Percentiles rank a stretch among this genome's conserved stretches.
These are phyloP conservation scores for Tricholoma bakamatsutake DNA, from an alignment of 768 basidiomycete species.

Conservation along the genomic window DNA sequence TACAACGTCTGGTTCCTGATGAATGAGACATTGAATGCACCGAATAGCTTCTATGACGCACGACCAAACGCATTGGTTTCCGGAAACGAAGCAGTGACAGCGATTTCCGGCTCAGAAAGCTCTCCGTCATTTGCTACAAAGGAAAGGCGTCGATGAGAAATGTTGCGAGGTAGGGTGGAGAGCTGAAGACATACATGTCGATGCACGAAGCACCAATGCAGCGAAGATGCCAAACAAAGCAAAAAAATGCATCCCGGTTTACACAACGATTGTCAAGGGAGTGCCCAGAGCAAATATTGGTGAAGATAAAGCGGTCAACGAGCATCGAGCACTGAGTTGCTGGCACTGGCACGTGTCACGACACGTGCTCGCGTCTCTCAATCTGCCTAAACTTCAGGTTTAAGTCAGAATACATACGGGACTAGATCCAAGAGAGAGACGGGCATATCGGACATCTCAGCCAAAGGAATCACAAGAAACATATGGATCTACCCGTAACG, in stretches of 20 bases:
- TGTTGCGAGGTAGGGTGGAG: conserved; percentile 1
- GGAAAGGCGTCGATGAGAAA: not conserved
- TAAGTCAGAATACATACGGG: too few relatives aligned
- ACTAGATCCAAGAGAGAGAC: too few relatives aligned
- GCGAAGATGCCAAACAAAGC: conserved; percentile 10
- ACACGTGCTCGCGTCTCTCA: too few relatives aligned
- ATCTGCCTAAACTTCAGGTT: too few relatives aligned
- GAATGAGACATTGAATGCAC: conserved; percentile 7
- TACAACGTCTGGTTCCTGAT: conserved; percentile 55
- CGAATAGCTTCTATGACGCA: conserved; percentile 31
- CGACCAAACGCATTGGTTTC: conserved; percentile 74
- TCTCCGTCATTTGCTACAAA: conserved; percentile 23
- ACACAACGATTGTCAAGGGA: not conserved
- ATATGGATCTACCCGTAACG: too few relatives aligned
- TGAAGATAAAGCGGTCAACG: not conserved
- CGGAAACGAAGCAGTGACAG: conserved; percentile 52
- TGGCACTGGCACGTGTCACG: not conserved
- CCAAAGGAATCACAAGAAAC: too few relatives aligned
- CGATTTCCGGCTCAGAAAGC: conserved; percentile 47
- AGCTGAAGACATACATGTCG: conserved; percentile 13
- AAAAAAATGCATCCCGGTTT: conserved; percentile 15
- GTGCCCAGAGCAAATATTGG: not conserved
- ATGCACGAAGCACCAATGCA: conserved; percentile 12
- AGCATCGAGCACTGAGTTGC: too few relatives aligned
- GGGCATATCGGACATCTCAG: too few relatives aligned